Evolutionary conservation across 768 basidiomycete genomes (phyloP).

Genomic region (Rhodotorula toruloides): DNA sequence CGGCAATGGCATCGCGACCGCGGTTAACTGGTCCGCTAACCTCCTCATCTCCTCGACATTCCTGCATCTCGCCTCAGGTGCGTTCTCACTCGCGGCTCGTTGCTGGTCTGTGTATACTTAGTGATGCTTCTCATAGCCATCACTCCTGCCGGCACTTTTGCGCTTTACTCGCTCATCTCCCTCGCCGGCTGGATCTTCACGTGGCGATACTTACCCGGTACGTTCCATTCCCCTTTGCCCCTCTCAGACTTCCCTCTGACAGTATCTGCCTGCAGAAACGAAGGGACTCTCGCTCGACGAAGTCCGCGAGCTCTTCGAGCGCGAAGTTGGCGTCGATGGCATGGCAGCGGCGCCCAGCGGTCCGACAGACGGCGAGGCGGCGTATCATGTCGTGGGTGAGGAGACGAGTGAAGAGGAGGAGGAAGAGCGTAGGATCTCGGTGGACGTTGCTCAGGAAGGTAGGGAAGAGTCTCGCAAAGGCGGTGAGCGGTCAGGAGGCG

Average conservation of each 20-base stretch:
- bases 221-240: not conserved
- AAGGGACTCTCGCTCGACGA: slow-evolving; percentile 26
- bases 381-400: no score
- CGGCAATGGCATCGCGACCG: slow-evolving; percentile 17
- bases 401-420: no score
- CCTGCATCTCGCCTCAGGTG: slow-evolving; percentile 22
- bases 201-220: slow-evolving; percentile 20
- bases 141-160: slow-evolving; percentile 30
- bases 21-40: slow-evolving; percentile 28
- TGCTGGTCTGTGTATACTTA: not conserved
- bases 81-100: not conserved
- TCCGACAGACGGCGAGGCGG: no score
- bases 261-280: slow-evolving; percentile 16
- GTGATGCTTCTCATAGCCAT: no score
- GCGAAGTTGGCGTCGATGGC: slow-evolving; percentile 9
- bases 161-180: slow-evolving; percentile 15
- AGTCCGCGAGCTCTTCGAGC: slow-evolving; percentile 26
- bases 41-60: slow-evolving; percentile 34
- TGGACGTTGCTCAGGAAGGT: no score
- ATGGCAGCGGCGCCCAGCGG: no score
- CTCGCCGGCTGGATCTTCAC: slow-evolving; percentile 28
- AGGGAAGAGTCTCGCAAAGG: no score
- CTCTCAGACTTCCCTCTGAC: not conserved
- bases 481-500: no score
- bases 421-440: no score